Percentiles rank a stretch among this genome's conserved stretches.
These are phyloP conservation scores for Claviceps cyperi DNA, from an alignment of 2,329 filamentous ascomycete genomes.

Conservation along the genomic window DNA sequence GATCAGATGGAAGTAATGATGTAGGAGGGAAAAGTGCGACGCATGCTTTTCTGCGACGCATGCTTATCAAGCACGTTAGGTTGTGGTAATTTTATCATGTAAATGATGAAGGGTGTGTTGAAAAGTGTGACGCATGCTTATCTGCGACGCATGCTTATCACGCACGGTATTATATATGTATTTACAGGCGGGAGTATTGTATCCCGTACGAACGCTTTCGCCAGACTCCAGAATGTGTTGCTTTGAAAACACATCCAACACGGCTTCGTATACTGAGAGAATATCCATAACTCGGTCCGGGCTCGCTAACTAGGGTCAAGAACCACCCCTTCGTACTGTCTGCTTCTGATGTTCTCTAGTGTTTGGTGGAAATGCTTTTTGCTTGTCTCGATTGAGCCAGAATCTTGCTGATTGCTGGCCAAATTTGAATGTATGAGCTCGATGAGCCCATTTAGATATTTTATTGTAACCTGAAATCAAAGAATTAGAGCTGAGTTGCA, in stretches of 20 bases:
- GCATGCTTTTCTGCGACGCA: no score
- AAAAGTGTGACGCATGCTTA: no score
- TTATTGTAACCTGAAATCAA: slow-evolving; percentile 57
- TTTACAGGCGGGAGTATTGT: slow-evolving; percentile 5
- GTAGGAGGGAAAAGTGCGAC: no score
- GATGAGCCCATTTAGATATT: slow-evolving; percentile 95
- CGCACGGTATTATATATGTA: slow-evolving; percentile 1
- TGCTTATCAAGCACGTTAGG: no score
- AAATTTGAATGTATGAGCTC: slow-evolving; percentile 97
- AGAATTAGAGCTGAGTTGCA: slow-evolving; percentile 7
- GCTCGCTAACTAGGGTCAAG: slow-evolving; percentile 39
- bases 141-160: no score
- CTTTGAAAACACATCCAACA: neutral
- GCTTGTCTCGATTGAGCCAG: slow-evolving; percentile 71
- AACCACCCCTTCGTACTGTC: slow-evolving; percentile 88
- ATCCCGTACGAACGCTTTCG: slow-evolving; percentile 3
- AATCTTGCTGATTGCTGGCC: slow-evolving; percentile 68
- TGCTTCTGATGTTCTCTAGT: slow-evolving; percentile 78
- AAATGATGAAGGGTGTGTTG: no score
- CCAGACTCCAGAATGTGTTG: slow-evolving; percentile 1
- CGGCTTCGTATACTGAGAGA: neutral
- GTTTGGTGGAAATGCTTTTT: slow-evolving; percentile 91
- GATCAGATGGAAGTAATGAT: no score
- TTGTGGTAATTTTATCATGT: no score
- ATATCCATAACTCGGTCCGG: neutral